Percentiles rank a stretch among this genome's conserved stretches.
These are phyloP conservation scores for Yamadazyma laniorum DNA, from an alignment of 805 yeast genomes.

Conservation along the genomic window DNA sequence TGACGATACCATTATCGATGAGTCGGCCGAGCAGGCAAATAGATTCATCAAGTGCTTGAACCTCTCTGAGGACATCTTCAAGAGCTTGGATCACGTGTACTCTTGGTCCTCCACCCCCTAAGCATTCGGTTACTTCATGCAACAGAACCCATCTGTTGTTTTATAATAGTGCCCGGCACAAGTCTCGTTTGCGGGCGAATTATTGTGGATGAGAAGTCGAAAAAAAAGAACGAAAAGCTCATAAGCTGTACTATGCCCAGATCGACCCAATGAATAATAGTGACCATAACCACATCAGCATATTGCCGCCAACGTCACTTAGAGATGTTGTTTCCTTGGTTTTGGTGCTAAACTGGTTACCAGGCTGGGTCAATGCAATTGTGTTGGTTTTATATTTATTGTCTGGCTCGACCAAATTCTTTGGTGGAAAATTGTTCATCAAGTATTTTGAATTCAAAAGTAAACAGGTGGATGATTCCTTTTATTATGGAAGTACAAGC, in stretches of 20 bases:
- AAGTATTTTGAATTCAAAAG: slow-evolving; percentile 16
- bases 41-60: slow-evolving; percentile 26
- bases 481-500: slow-evolving; percentile 12
- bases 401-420: slow-evolving; percentile 28
- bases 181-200: background rate
- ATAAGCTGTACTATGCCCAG: slow-evolving; percentile 3
- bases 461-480: slow-evolving; percentile 12
- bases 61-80: slow-evolving; percentile 31
- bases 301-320: slow-evolving; percentile 24
- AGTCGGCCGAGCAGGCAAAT: background rate
- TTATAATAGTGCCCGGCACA: background rate
- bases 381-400: slow-evolving; percentile 22
- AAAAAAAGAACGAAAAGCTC: slow-evolving; percentile 5
- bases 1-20: slow-evolving; percentile 22
- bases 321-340: slow-evolving; percentile 34
- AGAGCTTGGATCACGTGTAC: slow-evolving; percentile 6
- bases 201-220: background rate
- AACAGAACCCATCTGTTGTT: background rate
- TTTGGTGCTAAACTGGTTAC: slow-evolving; percentile 27
- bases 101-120: no score
- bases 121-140: no score
- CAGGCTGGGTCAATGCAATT: slow-evolving; percentile 14
- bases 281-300: slow-evolving; percentile 6
- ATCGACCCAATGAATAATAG: slow-evolving; percentile 4
- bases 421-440: slow-evolving; percentile 27